Evolutionary conservation across 176 grass and related monocot species (phyloP).

Genomic region (Poa annua): DNA sequence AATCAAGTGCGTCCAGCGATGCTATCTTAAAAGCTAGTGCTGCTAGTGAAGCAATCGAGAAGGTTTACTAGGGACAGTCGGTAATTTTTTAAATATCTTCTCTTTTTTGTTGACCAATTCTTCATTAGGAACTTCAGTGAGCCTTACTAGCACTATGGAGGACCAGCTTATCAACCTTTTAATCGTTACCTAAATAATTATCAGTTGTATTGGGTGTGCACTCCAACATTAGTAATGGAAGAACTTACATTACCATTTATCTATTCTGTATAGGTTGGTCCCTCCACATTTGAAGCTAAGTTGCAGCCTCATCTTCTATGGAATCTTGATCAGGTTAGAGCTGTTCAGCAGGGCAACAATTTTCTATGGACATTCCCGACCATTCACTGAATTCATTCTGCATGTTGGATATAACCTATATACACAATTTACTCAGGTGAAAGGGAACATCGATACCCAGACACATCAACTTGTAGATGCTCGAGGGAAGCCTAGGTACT

Average conservation of each 20-base stretch:
- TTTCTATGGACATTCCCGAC: background rate
- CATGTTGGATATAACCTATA: conserved; percentile 38
- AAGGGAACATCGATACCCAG: conserved; percentile 73
- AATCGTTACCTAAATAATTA: conserved; percentile 9
- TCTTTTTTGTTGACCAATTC: conserved; percentile 33
- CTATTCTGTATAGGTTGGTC: conserved; percentile 54
- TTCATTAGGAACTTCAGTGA: background rate
- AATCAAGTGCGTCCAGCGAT: conserved; percentile 94
- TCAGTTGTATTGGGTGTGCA: background rate
- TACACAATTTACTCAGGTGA: conserved; percentile 59
- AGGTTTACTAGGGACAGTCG: conserved; percentile 74
- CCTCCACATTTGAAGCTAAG: conserved; percentile 79
- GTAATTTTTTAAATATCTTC: conserved; percentile 51
- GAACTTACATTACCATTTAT: conserved; percentile 14
- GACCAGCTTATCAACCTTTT: background rate
- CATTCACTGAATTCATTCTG: conserved; percentile 3
- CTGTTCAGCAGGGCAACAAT: background rate
- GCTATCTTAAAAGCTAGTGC: conserved; percentile 87
- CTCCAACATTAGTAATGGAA: conserved; percentile 3
- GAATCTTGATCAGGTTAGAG: conserved; percentile 80
- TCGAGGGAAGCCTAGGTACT: conserved; percentile 81
- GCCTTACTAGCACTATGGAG: background rate
- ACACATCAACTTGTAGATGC: conserved; percentile 94
- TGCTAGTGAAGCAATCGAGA: conserved; percentile 91
- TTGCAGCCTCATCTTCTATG: conserved; percentile 90